Evolutionary conservation across 2,329 filamentous ascomycete species (phyloP).

Genomic region (Thermochaetoides dissita): DNA sequence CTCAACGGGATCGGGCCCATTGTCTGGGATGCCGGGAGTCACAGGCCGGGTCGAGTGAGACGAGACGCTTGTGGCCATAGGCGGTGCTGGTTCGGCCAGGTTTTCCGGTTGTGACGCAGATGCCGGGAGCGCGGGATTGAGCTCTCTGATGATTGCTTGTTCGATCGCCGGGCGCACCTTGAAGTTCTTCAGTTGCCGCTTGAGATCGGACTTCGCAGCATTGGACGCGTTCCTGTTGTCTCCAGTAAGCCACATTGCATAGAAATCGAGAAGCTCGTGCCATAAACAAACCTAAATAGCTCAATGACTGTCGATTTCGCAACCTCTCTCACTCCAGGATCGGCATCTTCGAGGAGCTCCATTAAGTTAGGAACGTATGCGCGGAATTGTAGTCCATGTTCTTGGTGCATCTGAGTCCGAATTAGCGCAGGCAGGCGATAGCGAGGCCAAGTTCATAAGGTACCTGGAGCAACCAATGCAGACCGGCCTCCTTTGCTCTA

Average conservation of each 20-base stretch:
- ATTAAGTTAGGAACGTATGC: constrained; percentile 71
- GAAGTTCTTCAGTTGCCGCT: constrained; percentile 69
- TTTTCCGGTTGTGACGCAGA: constrained; percentile 27
- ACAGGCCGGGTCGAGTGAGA: constrained; percentile 38
- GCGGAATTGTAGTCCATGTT: constrained; percentile 67
- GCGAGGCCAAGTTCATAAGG: constrained; percentile 1
- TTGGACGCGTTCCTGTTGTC: constrained; percentile 55
- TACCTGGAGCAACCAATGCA: constrained; percentile 75
- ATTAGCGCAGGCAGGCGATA: constrained; percentile 14
- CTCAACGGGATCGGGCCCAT: constrained; percentile 56
- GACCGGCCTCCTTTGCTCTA: constrained; percentile 68
- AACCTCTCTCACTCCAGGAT: constrained; percentile 71
- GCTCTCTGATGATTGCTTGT: constrained; percentile 61
- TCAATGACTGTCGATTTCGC: constrained; percentile 76
- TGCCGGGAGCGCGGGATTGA: constrained; percentile 37
- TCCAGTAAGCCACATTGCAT: too few species aligned
- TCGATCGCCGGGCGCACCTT: constrained; percentile 80
- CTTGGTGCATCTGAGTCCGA: constrained; percentile 57
- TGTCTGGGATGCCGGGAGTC: constrained; percentile 47
- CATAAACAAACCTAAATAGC: constrained; percentile 54
- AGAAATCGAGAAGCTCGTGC: too few species aligned
- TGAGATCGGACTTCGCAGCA: constrained; percentile 74
- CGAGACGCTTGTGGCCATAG: constrained; percentile 38
- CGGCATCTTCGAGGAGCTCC: constrained; percentile 77
- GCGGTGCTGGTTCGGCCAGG: constrained; percentile 22